A percentile compares a stretch with the other conserved stretches of the same genome.
These are phyloP conservation scores for Phytophthora ohioensis DNA, from an alignment of 352 stramenopile genomes.

Conservation along the genomic window DNA sequence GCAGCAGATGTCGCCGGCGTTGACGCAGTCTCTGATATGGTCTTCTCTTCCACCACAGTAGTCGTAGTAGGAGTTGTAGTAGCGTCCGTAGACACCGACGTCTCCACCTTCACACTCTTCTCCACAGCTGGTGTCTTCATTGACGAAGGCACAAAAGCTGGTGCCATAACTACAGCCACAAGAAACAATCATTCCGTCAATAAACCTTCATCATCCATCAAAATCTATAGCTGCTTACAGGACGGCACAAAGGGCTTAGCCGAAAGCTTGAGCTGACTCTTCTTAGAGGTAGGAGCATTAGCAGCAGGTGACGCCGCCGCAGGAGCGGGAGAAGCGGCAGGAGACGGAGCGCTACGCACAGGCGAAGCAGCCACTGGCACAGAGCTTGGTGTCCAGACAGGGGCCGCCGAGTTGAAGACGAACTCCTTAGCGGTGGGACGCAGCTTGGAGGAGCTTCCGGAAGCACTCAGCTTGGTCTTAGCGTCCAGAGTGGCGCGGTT, in stretches of 20 bases:
- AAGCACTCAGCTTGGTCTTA: conserved; percentile 21
- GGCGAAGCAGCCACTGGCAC: not conserved
- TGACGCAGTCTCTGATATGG: conserved; percentile 24
- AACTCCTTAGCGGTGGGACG: conserved; percentile 71
- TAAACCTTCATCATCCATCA: not conserved
- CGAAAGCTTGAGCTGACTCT: conserved; percentile 58
- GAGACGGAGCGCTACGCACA: not conserved
- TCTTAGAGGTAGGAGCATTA: conserved; percentile 11
- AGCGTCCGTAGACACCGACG: conserved; percentile 4
- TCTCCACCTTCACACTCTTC: conserved; percentile 25
- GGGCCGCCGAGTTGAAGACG: conserved; percentile 66
- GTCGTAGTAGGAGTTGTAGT: conserved; percentile 4
- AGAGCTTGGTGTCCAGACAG: conserved; percentile 55
- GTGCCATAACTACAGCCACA: conserved; percentile 43
- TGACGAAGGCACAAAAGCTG: conserved; percentile 40
- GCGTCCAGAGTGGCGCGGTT: conserved; percentile 28
- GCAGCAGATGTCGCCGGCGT: conserved; percentile 39
- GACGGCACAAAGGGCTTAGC: conserved; percentile 71
- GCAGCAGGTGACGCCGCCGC: conserved; percentile 19
- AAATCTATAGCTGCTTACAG: conserved; percentile 31
- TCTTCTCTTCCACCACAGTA: conserved; percentile 4
- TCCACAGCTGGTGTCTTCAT: conserved; percentile 36
- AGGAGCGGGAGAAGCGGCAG: conserved; percentile 8
- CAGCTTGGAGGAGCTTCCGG: conserved; percentile 52
- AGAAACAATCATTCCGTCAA: conserved; percentile 5